phyloP scores from a whole-genome alignment of 1,284 basidiomycete species.

The Pseudozyma flocculosa region DNA sequence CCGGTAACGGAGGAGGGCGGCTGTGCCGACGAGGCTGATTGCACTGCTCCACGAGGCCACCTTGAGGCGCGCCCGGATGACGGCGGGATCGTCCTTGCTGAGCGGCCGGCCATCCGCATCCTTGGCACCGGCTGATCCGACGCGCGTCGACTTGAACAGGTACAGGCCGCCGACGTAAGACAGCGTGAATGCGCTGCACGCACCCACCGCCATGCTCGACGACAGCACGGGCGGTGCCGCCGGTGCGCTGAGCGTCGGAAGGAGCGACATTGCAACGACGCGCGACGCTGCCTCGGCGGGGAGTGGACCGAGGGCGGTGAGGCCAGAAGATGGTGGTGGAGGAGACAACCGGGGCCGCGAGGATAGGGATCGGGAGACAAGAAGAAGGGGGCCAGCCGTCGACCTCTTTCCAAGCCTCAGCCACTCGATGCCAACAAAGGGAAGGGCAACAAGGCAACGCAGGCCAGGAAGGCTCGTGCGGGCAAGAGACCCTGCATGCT shows the following conservation, averaged over 20 bases:
- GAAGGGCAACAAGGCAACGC: no score
- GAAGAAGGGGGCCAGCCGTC: no score
- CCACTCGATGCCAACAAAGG: no score
- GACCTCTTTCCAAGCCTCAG: no score
- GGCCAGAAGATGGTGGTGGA: no score
- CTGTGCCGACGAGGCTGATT: constrained; percentile 10
- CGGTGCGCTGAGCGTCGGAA: constrained; percentile 8
- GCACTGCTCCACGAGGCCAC: constrained; percentile 24
- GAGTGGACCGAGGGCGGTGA: no score
- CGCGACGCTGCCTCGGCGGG: no score
- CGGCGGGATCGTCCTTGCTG: constrained; percentile 33
- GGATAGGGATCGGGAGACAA: no score
- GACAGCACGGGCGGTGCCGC: constrained; percentile 14
- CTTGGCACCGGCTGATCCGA: constrained; percentile 7
- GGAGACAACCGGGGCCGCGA: no score
- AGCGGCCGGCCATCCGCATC: constrained; percentile 16
- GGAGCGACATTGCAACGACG: constrained; percentile 36
- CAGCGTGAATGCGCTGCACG: constrained; percentile 55
- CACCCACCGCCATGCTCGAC: constrained; percentile 13
- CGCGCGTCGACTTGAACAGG: constrained; percentile 52
- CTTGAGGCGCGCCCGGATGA: constrained; percentile 33
- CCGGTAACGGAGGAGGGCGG: constrained; percentile 11
- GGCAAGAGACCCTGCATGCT: no score
- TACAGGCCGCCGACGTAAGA: constrained; percentile 62
- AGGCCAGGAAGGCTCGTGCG: no score